Conservation (phyloP, 371 early-diverging fungal species). For the Chytridiales sp. region DNA sequence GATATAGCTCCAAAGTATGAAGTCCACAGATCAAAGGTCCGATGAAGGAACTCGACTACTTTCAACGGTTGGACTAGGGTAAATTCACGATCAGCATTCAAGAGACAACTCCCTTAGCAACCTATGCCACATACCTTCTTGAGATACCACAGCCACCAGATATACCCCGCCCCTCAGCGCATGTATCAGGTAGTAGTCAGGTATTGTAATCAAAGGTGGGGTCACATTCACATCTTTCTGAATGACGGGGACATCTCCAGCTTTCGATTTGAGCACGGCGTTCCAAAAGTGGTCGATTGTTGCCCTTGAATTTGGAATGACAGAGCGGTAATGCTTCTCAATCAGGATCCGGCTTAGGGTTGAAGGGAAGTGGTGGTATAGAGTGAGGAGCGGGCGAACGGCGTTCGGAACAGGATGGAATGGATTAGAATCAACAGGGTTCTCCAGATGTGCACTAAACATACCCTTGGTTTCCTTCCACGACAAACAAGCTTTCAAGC, state of each 20-base stretch:
- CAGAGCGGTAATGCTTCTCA: conserved; percentile 83
- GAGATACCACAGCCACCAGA: conserved; percentile 69
- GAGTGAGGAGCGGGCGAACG: conserved; percentile 16
- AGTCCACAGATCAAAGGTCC: conserved; percentile 72
- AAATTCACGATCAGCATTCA: conserved; percentile 4
- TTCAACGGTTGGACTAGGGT: conserved; percentile 74
- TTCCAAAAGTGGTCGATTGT: conserved; percentile 67
- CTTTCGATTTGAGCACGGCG: conserved; percentile 52
- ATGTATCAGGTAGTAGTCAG: conserved; percentile 67
- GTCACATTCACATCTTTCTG: conserved; percentile 59
- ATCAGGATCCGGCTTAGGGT: conserved; percentile 73
- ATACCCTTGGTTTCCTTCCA: too few species aligned
- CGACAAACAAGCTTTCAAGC: too few species aligned
- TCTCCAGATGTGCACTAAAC: too few species aligned
- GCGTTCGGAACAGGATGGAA: too few species aligned
- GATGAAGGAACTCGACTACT: conserved; percentile 83
- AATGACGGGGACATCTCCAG: conserved; percentile 31
- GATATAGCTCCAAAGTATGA: conserved; percentile 82
- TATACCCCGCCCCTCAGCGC: conserved; percentile 67
- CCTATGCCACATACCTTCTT: conserved; percentile 62
- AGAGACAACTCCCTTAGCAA: not conserved
- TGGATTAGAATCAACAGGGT: too few species aligned
- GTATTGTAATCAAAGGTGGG: conserved; percentile 64
- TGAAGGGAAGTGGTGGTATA: conserved; percentile 7
- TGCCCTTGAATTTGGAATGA: conserved; percentile 51